Evolutionary conservation across 75 land plant species (phyloP).

Genomic region (Selaginella moellendorffii): DNA sequence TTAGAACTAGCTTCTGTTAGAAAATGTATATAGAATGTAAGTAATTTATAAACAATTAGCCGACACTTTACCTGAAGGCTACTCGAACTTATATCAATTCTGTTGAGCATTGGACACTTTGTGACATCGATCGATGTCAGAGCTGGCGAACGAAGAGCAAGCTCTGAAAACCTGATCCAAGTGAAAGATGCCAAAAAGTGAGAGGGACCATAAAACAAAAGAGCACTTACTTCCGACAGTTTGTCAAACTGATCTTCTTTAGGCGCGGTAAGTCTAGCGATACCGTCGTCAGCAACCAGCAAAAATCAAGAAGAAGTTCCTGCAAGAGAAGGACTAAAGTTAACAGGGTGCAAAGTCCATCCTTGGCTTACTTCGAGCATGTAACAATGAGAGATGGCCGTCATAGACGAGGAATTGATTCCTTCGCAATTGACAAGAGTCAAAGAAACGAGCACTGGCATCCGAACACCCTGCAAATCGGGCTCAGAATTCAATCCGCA

Average conservation of each 20-base stretch:
- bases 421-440: constrained; percentile 86
- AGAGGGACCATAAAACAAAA: neutral
- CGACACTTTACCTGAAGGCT: neutral
- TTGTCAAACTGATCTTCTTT: constrained; percentile 43
- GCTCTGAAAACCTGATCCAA: neutral
- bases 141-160: constrained; percentile 5
- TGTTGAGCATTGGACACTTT: neutral
- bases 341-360: neutral
- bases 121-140: neutral
- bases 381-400: constrained; percentile 52
- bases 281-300: constrained; percentile 69
- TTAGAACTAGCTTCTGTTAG: neutral
- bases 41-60: neutral
- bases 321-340: constrained; percentile 19
- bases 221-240: constrained; percentile 61
- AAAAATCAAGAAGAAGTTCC: constrained; percentile 65
- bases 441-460: constrained; percentile 61
- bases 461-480: constrained; percentile 59
- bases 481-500: neutral
- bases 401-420: constrained; percentile 85
- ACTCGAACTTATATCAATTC: neutral
- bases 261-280: constrained; percentile 59
- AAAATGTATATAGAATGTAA: neutral
- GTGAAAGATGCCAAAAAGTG: no score
- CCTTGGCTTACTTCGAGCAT: constrained; percentile 55